Percentiles rank a stretch among this genome's conserved stretches.
These are phyloP conservation scores for Coprinopsis sp. DNA, from an alignment of 768 basidiomycete species.

Conservation along the genomic window DNA sequence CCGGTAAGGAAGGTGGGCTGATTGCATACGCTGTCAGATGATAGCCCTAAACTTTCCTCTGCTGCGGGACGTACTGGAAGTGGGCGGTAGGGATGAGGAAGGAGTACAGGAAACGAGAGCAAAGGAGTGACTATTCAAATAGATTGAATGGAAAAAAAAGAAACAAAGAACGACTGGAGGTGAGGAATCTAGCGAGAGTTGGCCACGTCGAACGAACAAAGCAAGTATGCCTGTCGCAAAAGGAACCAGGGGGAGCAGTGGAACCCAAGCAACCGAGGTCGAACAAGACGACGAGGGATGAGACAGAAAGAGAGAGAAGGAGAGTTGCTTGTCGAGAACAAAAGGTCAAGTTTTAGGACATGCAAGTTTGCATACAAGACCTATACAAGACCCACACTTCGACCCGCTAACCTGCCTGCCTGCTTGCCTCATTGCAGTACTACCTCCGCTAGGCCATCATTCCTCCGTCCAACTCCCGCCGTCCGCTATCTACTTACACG, in stretches of 20 bases:
- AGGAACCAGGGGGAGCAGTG: conserved; percentile 27
- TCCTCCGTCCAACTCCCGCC: conserved; percentile 28
- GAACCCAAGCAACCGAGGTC: conserved; percentile 26
- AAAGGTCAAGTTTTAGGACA: conserved; percentile 49
- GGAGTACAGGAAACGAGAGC: not conserved
- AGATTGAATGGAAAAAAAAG: conserved; percentile 19
- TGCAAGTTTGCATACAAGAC: conserved; percentile 31
- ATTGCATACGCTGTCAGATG: too few relatives aligned
- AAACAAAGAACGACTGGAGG: conserved; percentile 45
- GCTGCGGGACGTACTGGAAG: too few relatives aligned
- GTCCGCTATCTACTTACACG: conserved; percentile 1
- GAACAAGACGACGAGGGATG: conserved; percentile 31
- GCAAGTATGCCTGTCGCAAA: conserved; percentile 29
- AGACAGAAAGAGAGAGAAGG: conserved; percentile 29
- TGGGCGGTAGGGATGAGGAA: too few relatives aligned
- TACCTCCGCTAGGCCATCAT: conserved; percentile 15
- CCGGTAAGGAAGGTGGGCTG: too few relatives aligned
- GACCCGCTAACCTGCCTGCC: conserved; percentile 70
- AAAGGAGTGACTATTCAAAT: conserved; percentile 16
- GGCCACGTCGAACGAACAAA: conserved; percentile 33
- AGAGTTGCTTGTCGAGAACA: conserved; percentile 42
- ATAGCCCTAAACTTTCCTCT: too few relatives aligned
- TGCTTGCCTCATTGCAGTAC: conserved; percentile 49
- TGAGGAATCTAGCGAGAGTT: conserved; percentile 34
- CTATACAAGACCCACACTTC: conserved; percentile 52